Percentiles rank a stretch among this genome's conserved stretches.
These are phyloP conservation scores for Tetrahymena borealis DNA, from an alignment of 73 alveolate species.

Conservation along the genomic window DNA sequence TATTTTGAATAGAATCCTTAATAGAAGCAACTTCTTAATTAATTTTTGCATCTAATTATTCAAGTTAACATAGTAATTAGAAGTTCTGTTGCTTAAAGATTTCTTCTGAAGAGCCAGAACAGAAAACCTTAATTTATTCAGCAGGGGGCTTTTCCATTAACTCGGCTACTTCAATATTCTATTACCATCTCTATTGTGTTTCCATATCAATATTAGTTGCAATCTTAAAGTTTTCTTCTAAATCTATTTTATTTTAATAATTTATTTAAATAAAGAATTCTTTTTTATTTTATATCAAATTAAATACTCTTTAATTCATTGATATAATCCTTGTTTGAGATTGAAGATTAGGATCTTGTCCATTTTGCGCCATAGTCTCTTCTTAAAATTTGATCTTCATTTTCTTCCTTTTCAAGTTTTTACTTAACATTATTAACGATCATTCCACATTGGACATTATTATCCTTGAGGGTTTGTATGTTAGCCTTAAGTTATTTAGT, in stretches of 20 bases:
- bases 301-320: neutral
- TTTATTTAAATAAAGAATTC: no score
- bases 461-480: neutral
- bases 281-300: neutral
- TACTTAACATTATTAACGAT: neutral
- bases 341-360: neutral
- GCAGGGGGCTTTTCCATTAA: neutral
- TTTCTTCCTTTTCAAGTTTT: neutral
- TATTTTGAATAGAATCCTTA: neutral
- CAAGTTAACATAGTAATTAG: neutral
- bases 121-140: neutral
- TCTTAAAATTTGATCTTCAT: neutral
- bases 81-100: neutral
- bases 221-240: neutral
- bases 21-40: neutral
- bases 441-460: neutral
- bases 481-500: neutral
- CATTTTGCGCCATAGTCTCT: neutral
- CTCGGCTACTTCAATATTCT: neutral
- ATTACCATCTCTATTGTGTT: neutral
- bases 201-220: neutral
- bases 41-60: neutral
- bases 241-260: neutral
- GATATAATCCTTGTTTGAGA: neutral
- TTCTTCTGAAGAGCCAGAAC: neutral